Evolutionary conservation across 768 basidiomycete species (phyloP).

Genomic region (Mycena chlorophos): DNA sequence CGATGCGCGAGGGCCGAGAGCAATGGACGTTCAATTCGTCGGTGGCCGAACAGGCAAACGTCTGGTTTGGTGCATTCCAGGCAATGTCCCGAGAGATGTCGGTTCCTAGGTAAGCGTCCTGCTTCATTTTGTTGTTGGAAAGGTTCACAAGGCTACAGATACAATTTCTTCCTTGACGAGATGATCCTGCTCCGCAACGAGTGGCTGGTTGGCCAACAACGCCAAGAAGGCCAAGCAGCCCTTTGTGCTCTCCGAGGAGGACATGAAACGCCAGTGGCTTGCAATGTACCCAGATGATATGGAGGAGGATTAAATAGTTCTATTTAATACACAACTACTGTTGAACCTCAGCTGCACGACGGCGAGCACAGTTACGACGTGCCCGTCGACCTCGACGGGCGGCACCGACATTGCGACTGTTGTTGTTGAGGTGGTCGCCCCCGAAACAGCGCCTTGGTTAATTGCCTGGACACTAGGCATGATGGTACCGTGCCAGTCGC

Average conservation of each 20-base stretch:
- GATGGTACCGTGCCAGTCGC: not conserved
- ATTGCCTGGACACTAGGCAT: not conserved
- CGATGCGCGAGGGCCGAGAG: not conserved
- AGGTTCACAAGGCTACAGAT: not conserved
- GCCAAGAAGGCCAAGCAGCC: not conserved
- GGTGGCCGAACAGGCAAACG: conserved; percentile 34
- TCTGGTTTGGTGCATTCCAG: conserved; percentile 34
- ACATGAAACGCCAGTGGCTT: not conserved
- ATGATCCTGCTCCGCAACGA: not conserved
- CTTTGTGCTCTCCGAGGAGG: not conserved
- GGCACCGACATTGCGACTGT: not conserved
- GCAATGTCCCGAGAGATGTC: conserved; percentile 32
- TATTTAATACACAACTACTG: not conserved
- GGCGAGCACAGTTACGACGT: not conserved
- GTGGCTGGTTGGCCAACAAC: not conserved
- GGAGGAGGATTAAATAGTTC: not conserved
- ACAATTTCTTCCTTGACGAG: conserved; percentile 6
- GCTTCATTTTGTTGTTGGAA: not conserved
- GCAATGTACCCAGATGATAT: not conserved
- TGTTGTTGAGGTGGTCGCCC: not conserved
- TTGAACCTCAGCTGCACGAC: not conserved
- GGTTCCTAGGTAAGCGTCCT: conserved; percentile 1
- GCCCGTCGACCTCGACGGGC: not conserved
- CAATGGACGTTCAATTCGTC: conserved; percentile 37
- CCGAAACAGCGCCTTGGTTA: not conserved